A percentile compares a stretch with the other conserved stretches of the same genome.
phyloP scores from a whole-genome alignment of 768 basidiomycete genomes.

The Nevesoporus exiguus region DNA sequence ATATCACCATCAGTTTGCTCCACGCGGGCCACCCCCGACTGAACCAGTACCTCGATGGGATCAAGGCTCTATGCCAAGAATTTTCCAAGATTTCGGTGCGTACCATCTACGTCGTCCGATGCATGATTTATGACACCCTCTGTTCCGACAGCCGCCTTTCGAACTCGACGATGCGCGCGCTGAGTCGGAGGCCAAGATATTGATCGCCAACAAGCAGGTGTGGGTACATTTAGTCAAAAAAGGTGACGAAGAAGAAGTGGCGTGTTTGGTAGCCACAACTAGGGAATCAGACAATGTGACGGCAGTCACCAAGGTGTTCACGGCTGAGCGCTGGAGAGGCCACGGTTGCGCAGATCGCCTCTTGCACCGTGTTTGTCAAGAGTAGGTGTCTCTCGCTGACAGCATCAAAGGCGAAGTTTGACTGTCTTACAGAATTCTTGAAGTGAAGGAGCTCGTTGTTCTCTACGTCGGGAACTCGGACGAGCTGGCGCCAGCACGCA shows the following conservation, averaged over 20 bases:
- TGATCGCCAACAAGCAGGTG: constrained; percentile 45
- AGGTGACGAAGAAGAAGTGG: constrained; percentile 38
- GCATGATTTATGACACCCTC: neutral
- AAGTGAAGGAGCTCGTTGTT: constrained; percentile 36
- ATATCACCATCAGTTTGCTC: constrained; percentile 26
- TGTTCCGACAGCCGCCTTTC: constrained; percentile 49
- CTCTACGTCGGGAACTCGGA: constrained; percentile 55
- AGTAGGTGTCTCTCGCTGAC: constrained; percentile 36
- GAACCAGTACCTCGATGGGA: constrained; percentile 21
- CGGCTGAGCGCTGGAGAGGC: constrained; percentile 47
- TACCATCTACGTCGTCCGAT: neutral
- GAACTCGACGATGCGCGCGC: constrained; percentile 42
- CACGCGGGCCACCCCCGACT: too few relatives aligned
- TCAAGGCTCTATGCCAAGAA: constrained; percentile 46
- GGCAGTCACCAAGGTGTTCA: constrained; percentile 72
- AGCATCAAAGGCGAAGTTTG: neutral
- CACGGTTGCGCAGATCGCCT: constrained; percentile 59
- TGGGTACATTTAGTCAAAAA: constrained; percentile 56
- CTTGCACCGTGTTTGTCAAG: constrained; percentile 51
- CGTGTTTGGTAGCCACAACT: constrained; percentile 66
- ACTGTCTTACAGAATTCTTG: constrained; percentile 28
- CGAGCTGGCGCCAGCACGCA: constrained; percentile 10
- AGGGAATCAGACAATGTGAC: constrained; percentile 54
- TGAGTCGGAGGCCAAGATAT: constrained; percentile 44
- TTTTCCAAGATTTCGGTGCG: constrained; percentile 63